Conservation (phyloP, 768 basidiomycete genomes). For the Gyrodon lividus region DNA sequence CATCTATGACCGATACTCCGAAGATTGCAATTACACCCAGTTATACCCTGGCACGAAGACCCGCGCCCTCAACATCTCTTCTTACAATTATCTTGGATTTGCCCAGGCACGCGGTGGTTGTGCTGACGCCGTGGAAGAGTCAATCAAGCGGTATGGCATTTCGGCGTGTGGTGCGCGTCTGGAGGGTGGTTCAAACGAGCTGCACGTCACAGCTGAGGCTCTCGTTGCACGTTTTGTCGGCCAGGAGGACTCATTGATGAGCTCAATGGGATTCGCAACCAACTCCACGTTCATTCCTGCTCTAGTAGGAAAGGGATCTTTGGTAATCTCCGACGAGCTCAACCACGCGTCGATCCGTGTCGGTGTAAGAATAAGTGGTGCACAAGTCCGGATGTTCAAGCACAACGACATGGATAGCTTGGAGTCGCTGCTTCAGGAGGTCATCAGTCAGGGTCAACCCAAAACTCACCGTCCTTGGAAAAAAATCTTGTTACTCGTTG, state of each 20-base stretch:
- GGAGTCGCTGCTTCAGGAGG: conserved; percentile 80
- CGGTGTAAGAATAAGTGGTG: conserved; percentile 86
- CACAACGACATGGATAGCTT: conserved; percentile 91
- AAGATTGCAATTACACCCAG: conserved; percentile 79
- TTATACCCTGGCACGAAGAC: conserved; percentile 75
- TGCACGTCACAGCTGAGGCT: conserved; percentile 78
- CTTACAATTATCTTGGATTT: conserved; percentile 99
- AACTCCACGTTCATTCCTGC: conserved; percentile 94
- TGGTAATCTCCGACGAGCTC: conserved; percentile 95
- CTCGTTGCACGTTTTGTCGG: conserved; percentile 91
- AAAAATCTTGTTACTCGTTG: conserved; percentile 92
- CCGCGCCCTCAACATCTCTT: conserved; percentile 93
- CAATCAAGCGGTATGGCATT: conserved; percentile 78
- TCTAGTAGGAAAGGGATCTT: conserved; percentile 82
- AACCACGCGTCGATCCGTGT: conserved; percentile 96
- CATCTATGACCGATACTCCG: conserved; percentile 78
- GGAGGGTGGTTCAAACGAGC: conserved; percentile 82
- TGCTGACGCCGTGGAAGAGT: conserved; percentile 89
- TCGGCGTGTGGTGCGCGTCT: conserved; percentile 74
- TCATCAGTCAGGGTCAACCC: conserved; percentile 95
- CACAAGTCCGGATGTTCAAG: conserved; percentile 90
- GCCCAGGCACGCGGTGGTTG: conserved; percentile 91
- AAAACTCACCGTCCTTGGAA: conserved; percentile 99
- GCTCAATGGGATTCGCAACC: conserved; percentile 96
- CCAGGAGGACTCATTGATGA: conserved; percentile 84